Base-by-base conservation (phyloP, 257 asterid species). In the Nicotiana tomentosiformis region DNA sequence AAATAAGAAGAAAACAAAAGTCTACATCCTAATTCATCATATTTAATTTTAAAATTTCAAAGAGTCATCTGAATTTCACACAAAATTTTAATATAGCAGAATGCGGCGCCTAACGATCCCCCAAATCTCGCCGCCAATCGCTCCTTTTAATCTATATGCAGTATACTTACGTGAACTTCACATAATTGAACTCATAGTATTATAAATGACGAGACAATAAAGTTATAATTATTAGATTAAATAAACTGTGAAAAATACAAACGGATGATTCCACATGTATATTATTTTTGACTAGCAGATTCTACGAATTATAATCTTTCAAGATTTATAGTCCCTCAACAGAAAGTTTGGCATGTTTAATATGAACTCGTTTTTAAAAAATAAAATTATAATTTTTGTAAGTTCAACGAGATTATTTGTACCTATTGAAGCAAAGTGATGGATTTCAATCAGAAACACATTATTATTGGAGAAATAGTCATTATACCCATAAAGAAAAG, bases 111-210 rank as follows among this genome's bases (percentile, higher is more conserved):
- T 74, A 61, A 85, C 85, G 69, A 67, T 80, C 78, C 89, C 96
- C 85, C 65, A 69, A 84, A 88, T 92, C 88, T 81, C 93, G 94
- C 91, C 94, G 81, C 88, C 84, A 86, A 90, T 92, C 86, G 74
- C 93, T 91, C 91, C 74, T 32, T 10, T 78, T 18, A 55, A 80
- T 77, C 68, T 58, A 7, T 60, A 14, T 78, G 53, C 4, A 32
- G 57, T 12, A 17, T n/a, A 17, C 14, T 49, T 74, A 74, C 23
- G 62, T 49, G 53, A 49, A 74, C 82, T 61, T 30, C 39, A 66
- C 56, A 60, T 60, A 64, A 84, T 58, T 66, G 30, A 51, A 77
- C 57, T 9, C 35, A 26, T 35, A 20, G 26, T 39, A 74, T 60
- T 51, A 37, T 39, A 20, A 46, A n/a, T 3, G 43, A 56, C n/a